phyloP scores from a whole-genome alignment of 768 basidiomycete genomes.

The Mycena metata region DNA sequence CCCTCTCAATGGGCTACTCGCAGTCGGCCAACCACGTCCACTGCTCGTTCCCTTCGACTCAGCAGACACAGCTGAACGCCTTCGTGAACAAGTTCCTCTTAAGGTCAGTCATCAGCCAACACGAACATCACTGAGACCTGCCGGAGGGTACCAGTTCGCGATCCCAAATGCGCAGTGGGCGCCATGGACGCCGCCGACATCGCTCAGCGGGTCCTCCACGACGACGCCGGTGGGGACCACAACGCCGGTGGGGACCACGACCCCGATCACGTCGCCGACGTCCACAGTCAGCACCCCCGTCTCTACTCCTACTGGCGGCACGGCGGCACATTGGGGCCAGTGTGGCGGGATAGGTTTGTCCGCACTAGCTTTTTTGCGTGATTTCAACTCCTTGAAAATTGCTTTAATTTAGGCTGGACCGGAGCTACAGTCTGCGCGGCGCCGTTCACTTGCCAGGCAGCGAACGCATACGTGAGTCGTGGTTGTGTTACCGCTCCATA shows the following conservation, averaged over 20 bases:
- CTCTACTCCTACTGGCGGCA: slow-evolving; percentile 14
- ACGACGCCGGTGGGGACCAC: slow-evolving; percentile 23
- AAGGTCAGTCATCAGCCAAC: slow-evolving; percentile 56
- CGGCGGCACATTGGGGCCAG: slow-evolving; percentile 27
- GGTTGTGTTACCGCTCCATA: not conserved
- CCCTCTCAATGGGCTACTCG: slow-evolving; percentile 64
- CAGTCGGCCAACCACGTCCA: slow-evolving; percentile 68
- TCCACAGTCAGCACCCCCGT: not conserved
- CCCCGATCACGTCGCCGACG: not conserved
- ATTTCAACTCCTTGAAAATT: not conserved
- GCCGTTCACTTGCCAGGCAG: slow-evolving; percentile 2
- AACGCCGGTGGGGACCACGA: not conserved
- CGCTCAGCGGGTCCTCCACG: slow-evolving; percentile 9
- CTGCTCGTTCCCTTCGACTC: slow-evolving; percentile 65
- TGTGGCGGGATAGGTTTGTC: slow-evolving; percentile 26
- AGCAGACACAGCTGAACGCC: slow-evolving; percentile 61
- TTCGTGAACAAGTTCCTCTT: slow-evolving; percentile 71
- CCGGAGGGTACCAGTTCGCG: slow-evolving; percentile 46
- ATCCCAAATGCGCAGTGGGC: slow-evolving; percentile 42
- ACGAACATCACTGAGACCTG: slow-evolving; percentile 62
- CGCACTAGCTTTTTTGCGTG: not conserved
- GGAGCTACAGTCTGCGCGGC: slow-evolving; percentile 7
- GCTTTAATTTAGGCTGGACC: slow-evolving; percentile 10
- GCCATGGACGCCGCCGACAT: slow-evolving; percentile 31
- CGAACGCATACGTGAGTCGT: slow-evolving; percentile 8